Conservation (phyloP, 192 early-diverging fungal species). For the Coemansia sp. region DNA sequence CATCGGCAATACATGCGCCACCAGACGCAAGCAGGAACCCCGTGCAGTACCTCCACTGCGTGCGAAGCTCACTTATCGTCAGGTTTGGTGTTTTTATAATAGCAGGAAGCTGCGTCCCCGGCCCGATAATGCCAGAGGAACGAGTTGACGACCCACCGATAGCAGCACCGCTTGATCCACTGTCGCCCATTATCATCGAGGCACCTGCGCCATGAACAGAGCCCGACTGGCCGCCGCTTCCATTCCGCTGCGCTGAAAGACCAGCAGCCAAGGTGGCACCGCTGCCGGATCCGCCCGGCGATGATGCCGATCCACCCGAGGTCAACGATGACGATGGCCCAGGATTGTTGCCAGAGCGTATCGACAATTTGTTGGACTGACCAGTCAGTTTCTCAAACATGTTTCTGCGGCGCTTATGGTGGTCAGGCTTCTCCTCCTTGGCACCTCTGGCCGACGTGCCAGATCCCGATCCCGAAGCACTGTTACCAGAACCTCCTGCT, state of each 20-base stretch:
- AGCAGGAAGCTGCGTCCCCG: conserved; percentile 48
- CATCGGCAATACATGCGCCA: conserved; percentile 47
- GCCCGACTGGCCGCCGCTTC: not conserved
- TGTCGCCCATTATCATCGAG: not conserved
- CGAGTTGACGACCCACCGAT: conserved; percentile 1
- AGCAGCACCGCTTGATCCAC: not conserved
- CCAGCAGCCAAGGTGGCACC: not conserved
- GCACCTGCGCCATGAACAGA: conserved; percentile 5
- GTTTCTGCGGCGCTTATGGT: conserved; percentile 39
- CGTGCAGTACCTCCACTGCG: conserved; percentile 56
- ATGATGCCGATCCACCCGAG: not conserved
- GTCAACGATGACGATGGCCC: not conserved
- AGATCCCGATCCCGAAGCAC: not conserved
- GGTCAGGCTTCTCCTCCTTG: conserved; percentile 35
- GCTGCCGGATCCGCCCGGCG: conserved; percentile 1
- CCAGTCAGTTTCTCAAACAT: conserved; percentile 54
- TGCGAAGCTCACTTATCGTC: conserved; percentile 47
- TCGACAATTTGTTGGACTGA: conserved; percentile 30
- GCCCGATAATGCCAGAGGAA: conserved; percentile 26
- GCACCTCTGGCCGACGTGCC: conserved; percentile 7
- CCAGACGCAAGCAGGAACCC: conserved; percentile 54
- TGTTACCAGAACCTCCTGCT: not conserved
- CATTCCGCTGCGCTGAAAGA: not conserved
- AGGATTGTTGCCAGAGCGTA: conserved; percentile 8
- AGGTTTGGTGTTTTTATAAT: conserved; percentile 25